A percentile compares a stretch with the other conserved stretches of the same genome.
Evolutionary conservation across 176 grass and related monocot species (phyloP).

Genomic region (Aegilops speltoides): DNA sequence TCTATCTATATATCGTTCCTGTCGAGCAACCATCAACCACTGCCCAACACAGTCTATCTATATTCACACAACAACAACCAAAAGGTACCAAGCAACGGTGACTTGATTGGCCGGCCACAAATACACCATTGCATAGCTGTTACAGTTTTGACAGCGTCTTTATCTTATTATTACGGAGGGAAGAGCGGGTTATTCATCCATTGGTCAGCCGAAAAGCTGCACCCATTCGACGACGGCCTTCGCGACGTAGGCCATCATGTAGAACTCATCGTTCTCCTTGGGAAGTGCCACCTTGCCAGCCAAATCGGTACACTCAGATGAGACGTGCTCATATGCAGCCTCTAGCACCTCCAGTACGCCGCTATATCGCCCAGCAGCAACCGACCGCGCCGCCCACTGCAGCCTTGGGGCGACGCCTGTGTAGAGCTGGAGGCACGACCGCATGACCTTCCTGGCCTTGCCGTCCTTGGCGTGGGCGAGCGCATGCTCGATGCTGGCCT

Average conservation of each 20-base stretch:
- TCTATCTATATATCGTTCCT: no score
- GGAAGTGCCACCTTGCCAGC: not conserved
- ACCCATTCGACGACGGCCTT: conserved; percentile 22
- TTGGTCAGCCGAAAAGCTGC: not conserved
- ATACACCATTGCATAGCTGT: no score
- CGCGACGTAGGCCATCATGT: conserved; percentile 14
- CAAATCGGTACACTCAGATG: not conserved
- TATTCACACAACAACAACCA: no score
- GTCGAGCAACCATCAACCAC: no score
- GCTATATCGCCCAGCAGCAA: not conserved
- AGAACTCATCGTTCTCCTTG: not conserved
- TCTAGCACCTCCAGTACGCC: not conserved
- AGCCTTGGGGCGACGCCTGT: not conserved
- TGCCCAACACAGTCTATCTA: no score
- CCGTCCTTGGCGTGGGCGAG: not conserved
- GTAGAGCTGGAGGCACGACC: conserved; percentile 42
- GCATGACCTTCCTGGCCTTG: not conserved
- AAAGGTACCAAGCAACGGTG: no score
- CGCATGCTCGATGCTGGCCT: not conserved
- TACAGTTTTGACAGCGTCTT: not conserved
- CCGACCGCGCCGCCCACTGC: conserved; percentile 9
- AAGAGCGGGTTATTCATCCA: not conserved
- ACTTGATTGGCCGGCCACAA: no score
- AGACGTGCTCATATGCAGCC: not conserved
- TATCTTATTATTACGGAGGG: not conserved